Percentiles rank a stretch among this genome's conserved stretches.
Evolutionary conservation across 805 yeast genomes (phyloP).

Genomic region (Cyberlindnera maritima): DNA sequence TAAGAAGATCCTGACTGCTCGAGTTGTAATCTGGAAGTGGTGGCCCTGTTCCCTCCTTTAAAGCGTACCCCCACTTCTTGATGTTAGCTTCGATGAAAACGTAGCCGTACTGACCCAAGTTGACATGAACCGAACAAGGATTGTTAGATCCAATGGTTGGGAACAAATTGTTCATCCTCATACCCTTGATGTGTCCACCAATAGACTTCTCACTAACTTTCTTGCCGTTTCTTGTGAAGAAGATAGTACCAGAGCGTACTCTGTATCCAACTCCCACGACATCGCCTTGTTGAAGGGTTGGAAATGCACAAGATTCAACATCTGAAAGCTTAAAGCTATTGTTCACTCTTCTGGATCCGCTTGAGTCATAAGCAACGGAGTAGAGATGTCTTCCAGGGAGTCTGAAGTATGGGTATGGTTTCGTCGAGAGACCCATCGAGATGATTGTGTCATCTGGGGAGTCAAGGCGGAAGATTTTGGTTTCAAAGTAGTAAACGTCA

Average conservation of each 20-base stretch:
- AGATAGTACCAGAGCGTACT: slow-evolving; percentile 76
- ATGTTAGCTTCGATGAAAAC: slow-evolving; percentile 83
- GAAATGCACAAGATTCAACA: slow-evolving; percentile 32
- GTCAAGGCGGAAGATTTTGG: slow-evolving; percentile 45
- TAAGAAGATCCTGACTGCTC: slow-evolving; percentile 70
- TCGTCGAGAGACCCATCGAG: slow-evolving; percentile 65
- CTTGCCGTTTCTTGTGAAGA: slow-evolving; percentile 93
- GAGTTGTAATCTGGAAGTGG: slow-evolving; percentile 94
- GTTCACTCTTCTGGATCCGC: slow-evolving; percentile 66
- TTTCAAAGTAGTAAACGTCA: slow-evolving; percentile 68
- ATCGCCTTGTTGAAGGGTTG: slow-evolving; percentile 71
- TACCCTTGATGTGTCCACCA: slow-evolving; percentile 31
- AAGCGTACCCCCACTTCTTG: slow-evolving; percentile 83
- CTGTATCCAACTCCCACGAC: slow-evolving; percentile 91
- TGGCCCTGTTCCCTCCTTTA: slow-evolving; percentile 78
- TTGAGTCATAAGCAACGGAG: slow-evolving; percentile 70
- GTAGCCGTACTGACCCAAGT: slow-evolving; percentile 74
- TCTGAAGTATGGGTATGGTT: slow-evolving; percentile 73
- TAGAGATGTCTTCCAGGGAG: slow-evolving; percentile 72
- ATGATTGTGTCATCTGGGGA: slow-evolving; percentile 43
- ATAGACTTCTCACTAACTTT: slow-evolving; percentile 41
- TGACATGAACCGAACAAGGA: slow-evolving; percentile 45
- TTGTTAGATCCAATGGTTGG: slow-evolving; percentile 39
- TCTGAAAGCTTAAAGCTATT: slow-evolving; percentile 46
- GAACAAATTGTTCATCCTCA: slow-evolving; percentile 66